Evolutionary conservation across 345 rosid genomes (phyloP), one percentile per base, ranked within the genome.

Genomic region (Erysimum cheiranthoides): DNA sequence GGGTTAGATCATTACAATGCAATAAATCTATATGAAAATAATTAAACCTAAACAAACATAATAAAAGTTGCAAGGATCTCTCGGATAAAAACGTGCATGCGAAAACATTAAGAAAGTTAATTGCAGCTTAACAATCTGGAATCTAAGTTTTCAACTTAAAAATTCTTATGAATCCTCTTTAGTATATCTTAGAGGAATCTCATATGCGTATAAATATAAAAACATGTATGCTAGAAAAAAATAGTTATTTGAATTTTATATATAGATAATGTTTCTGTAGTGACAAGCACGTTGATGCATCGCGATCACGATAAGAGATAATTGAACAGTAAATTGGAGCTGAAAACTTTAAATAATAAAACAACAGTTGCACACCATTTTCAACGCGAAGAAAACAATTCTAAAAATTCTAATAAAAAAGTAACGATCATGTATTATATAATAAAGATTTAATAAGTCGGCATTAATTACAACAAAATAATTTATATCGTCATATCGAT

Each of bases 211-310:
- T 50, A 8, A 4, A 5, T 35, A 9, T 49, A 21, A 4, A 45
- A 11, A 47, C n/a, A 60, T 38, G 21, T 53, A 32, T 60, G 40
- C 5, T 74, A 46, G 42, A 25, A 53, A 46, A 57, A 36, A 13
- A 45, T 3, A 56, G 14, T 13, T 46, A 52, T 54, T 30, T 28
- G 57, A 52, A 52, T 52, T 52, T 25, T 51, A 25, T 76, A 54
- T 56, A 34, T n/a, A 63, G 35, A 70, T 34, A 36, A 58, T 71
- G 68, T 65, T 47, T 71, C 8, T 65, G 80, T 65, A 77, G 73
- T 77, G 80, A 70, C 76, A 64, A 77, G 58, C 80, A 77, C 64
- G 77, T 71, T 70, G 61, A 64, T 77, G 68, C 73, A 77, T 43
- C 12, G 57, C 52, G 70, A 43, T 69, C 38, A 69, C 53, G 76